A percentile compares a stretch with the other conserved stretches of the same genome.
Conservation (phyloP, 768 basidiomycete species). For the Termitomyces sp. region DNA sequence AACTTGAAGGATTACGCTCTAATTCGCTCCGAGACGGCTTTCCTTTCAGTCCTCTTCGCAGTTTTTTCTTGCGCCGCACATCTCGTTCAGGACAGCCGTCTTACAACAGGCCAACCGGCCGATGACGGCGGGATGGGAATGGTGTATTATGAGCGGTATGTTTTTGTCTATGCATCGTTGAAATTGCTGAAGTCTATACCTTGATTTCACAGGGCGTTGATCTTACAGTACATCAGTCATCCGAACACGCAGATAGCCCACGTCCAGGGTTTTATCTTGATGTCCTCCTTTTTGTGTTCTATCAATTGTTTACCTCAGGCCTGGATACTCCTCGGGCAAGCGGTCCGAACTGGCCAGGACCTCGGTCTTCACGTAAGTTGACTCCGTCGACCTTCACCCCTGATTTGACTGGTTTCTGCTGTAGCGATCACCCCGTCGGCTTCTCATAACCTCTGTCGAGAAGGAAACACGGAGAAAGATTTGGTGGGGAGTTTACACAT, state of each 20-base stretch:
- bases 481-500: conserved; percentile 91
- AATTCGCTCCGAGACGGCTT: conserved; percentile 61
- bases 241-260: conserved; percentile 80
- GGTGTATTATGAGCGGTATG: conserved; percentile 84
- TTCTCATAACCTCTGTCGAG: conserved; percentile 65
- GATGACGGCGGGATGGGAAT: conserved; percentile 87
- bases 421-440: conserved; percentile 78
- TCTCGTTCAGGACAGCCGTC: conserved; percentile 68
- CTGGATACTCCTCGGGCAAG: conserved; percentile 90
- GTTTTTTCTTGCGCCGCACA: conserved; percentile 86
- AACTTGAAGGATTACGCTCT: conserved; percentile 46
- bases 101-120: conserved; percentile 45
- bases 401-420: conserved; percentile 13
- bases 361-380: conserved; percentile 81
- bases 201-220: conserved; percentile 56
- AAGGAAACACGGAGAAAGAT: conserved; percentile 88
- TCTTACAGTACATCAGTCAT: conserved; percentile 89
- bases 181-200: conserved; percentile 14
- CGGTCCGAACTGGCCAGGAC: conserved; percentile 85
- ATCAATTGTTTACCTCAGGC: conserved; percentile 92
- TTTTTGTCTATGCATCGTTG: conserved; percentile 10
- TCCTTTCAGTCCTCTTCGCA: conserved; percentile 80
- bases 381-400: conserved; percentile 7
- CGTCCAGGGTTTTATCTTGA: conserved; percentile 84
- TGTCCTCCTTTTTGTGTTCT: conserved; percentile 89